Evolutionary conservation across 192 early-diverging fungal species (phyloP), one percentile per base, ranked within the genome.

Genomic region (Coemansia sp.): DNA sequence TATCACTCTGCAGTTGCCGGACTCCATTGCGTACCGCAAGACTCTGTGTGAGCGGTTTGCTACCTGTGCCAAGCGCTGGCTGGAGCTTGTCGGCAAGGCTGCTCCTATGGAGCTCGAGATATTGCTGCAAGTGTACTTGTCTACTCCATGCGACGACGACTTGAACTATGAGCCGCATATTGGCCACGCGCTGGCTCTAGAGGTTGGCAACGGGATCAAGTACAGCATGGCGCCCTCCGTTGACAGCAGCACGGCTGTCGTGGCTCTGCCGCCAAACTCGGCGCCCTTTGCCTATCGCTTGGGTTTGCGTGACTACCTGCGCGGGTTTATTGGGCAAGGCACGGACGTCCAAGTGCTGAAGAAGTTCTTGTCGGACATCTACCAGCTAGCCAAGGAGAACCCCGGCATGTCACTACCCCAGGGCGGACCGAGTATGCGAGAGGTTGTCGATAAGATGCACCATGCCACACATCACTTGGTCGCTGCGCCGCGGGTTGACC

Each of bases 61-160:
- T 0, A 87, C 86, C 23, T 70, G 84, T 59, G 87, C 87, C 26
- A 85, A 76, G 34, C 86, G 84, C 63, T 93, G 92, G 92, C 78
- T 93, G 23, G 76, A 70, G 26, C 57, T 86, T 31, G 79, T 85
- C 23, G 85, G 88, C 40, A 72, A 78, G 9, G 84, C 86, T 34
- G 86, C 88, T 2, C 88, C 91, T 8, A 79, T 88, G 62, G 91
- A 93, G 74, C 78, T 91, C 13, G 86, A 87, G 63, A 85, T 86
- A 13, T 65, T 90, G 40, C 65, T 90, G 45, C 87, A 90, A 75
- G 85, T 86, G 34, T 93, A 91, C 55, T 71, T 93, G 42, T 85
- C 88, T 13, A 82, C 84, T 23, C 86, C 86, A 20, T 83, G 85
- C 57, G 84, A 84, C 66, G 80, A 78, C 34, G 77, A 85, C 39